Percentiles rank a stretch among this genome's conserved stretches.
phyloP scores from a whole-genome alignment of 2,329 filamentous ascomycete species.

The Hymenoscyphus occultus region DNA sequence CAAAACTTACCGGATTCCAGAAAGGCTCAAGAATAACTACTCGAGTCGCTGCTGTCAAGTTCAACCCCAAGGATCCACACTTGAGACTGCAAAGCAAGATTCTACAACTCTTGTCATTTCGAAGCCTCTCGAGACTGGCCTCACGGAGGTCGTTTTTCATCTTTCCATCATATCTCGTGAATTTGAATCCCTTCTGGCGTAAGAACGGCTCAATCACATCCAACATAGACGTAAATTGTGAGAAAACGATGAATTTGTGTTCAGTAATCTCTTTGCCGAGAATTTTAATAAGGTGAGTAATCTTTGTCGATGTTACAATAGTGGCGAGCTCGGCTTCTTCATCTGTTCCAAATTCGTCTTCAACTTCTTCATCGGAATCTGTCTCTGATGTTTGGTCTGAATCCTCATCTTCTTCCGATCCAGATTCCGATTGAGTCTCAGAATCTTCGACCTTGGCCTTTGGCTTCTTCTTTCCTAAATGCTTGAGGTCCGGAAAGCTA shows the following conservation, averaged over 20 bases:
- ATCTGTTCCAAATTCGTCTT: slow-evolving; percentile 36
- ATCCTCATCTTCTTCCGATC: slow-evolving; percentile 30
- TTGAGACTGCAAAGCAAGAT: slow-evolving; percentile 91
- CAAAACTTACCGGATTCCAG: slow-evolving; percentile 70
- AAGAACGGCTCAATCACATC: slow-evolving; percentile 94
- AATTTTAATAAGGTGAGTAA: slow-evolving; percentile 78
- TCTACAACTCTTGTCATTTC: slow-evolving; percentile 70
- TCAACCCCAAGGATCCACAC: slow-evolving; percentile 88
- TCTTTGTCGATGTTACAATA: slow-evolving; percentile 80
- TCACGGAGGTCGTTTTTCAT: slow-evolving; percentile 95
- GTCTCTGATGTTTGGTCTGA: slow-evolving; percentile 33
- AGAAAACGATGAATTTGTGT: slow-evolving; percentile 98
- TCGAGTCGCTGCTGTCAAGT: slow-evolving; percentile 87
- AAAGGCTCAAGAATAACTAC: slow-evolving; percentile 97
- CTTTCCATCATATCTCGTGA: slow-evolving; percentile 86
- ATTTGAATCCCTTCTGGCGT: slow-evolving; percentile 67
- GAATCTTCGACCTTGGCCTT: slow-evolving; percentile 29
- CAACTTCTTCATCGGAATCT: slow-evolving; percentile 38
- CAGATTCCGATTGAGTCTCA: slow-evolving; percentile 31
- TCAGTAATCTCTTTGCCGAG: slow-evolving; percentile 72
- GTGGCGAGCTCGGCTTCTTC: slow-evolving; percentile 46
- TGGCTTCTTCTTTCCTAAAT: slow-evolving; percentile 31
- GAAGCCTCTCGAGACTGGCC: slow-evolving; percentile 73
- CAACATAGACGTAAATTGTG: slow-evolving; percentile 97
- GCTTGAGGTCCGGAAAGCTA: slow-evolving; percentile 40